phyloP scores from a whole-genome alignment of 257 asterid species.

The Cynanchum wilfordii region DNA sequence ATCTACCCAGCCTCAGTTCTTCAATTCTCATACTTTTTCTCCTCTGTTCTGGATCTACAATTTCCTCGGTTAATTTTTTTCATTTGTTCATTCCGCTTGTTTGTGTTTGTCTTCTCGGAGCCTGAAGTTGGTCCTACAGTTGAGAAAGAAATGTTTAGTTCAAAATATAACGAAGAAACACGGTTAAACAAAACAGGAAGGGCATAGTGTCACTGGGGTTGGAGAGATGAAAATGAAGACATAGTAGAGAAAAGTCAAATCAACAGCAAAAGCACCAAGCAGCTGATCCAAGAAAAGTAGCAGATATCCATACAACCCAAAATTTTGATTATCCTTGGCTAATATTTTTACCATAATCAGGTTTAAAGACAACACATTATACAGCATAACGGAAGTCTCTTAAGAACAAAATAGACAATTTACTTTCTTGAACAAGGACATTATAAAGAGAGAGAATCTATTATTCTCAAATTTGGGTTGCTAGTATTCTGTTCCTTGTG shows the following conservation, averaged over 20 bases:
- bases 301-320: background rate
- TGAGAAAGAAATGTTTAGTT: background rate
- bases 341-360: background rate
- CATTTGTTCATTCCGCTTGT: background rate
- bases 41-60: conserved; percentile 9
- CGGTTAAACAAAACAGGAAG: background rate
- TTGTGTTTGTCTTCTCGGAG: conserved; percentile 6
- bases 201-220: background rate
- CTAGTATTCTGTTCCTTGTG: too few species aligned
- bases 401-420: background rate
- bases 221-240: background rate
- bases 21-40: conserved; percentile 5
- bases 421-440: background rate
- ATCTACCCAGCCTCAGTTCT: conserved; percentile 10
- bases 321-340: background rate
- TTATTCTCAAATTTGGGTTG: background rate
- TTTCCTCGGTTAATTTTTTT: conserved; percentile 15
- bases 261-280: background rate
- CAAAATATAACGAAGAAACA: background rate
- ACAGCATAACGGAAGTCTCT: background rate
- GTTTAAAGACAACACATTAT: background rate
- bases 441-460: background rate
- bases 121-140: background rate
- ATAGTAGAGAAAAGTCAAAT: background rate
- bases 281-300: background rate